Conservation (phyloP, 257 asterid genomes). For the Gardenia jasminoides region DNA sequence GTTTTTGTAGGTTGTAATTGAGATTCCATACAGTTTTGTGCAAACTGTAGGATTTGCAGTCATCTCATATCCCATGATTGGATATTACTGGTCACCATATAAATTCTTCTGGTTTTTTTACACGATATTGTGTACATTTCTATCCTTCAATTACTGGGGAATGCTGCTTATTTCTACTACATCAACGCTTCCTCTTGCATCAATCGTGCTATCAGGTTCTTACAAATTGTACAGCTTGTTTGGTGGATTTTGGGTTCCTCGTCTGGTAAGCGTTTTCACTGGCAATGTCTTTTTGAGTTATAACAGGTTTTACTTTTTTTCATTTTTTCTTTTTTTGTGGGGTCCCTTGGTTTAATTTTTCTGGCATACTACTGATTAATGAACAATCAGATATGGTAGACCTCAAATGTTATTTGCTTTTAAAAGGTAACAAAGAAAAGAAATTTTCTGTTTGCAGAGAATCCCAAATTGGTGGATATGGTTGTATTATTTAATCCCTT, state of each 20-base stretch:
- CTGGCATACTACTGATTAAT: too few species aligned
- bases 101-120: constrained; percentile 47
- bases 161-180: constrained; percentile 50
- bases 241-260: constrained; percentile 47
- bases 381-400: too few species aligned
- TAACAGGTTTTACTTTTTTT: too few species aligned
- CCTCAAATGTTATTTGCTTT: too few species aligned
- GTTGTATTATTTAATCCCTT: constrained; percentile 45
- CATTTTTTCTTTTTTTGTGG: too few species aligned
- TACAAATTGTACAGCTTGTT: constrained; percentile 48
- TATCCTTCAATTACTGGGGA: constrained; percentile 48
- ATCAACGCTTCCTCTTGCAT: constrained; percentile 41
- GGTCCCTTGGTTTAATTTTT: too few species aligned
- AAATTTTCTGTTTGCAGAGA: constrained; percentile 31
- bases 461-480: constrained; percentile 69
- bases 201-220: constrained; percentile 37
- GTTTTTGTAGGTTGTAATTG: constrained; percentile 37
- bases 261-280: constrained; percentile 35
- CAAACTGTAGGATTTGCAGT: constrained; percentile 34
- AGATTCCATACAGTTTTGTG: constrained; percentile 47
- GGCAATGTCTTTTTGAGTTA: too few species aligned
- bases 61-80: constrained; percentile 53
- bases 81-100: constrained; percentile 38
- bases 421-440: too few species aligned
- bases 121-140: constrained; percentile 36